Evolutionary conservation across 2,329 filamentous ascomycete genomes (phyloP), one percentile per base, ranked within the genome.

Genomic region (Scedosporium dehoogii): DNA sequence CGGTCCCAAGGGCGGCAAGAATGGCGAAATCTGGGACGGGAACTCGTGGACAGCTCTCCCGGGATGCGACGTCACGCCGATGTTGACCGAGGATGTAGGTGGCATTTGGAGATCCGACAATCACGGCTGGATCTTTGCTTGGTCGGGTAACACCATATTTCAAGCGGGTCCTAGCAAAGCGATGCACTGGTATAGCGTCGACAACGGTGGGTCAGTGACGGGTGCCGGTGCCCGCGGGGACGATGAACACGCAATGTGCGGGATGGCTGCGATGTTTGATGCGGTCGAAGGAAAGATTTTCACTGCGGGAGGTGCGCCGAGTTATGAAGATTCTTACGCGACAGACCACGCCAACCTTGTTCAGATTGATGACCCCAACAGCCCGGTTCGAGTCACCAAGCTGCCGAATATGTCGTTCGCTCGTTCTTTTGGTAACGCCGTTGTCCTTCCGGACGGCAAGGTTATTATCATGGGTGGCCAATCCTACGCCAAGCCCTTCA

Each of bases 121-220:
- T 66, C 71, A 72, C 60, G 70, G 63, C 7, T 71, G 72, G 68
- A 64, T 73, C 1, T 70, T 73, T n/a, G 71, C 68, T 5, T 73
- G 71, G 71, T 83, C 83, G 69, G 75, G 81, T 64, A 71, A 72
- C 6, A 75, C 70, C 16, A 75, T 82, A 4, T 82, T 85, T 68
- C 81, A 85, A 66, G 82, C 81, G 2, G 82, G 82, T 0, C 82
- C 82, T 1, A 79, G 76, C 62, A 77, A 72, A 58, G 71, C 73
- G 1, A 83, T 84, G 78, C 79, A 86, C 67, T 86, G 84, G 84
- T 85, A 79, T 66, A 72, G 73, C 38, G 81, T 77, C 0, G 67
- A 67, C 1, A 78, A 76, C 5, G 70, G 69, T 38, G 82, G 83
- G 1, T 68, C 69, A 16, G 67, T 75, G 16, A 65, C 66, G 3